phyloP scores from a whole-genome alignment of 768 basidiomycete genomes.

The Panaeolus papilionaceus region DNA sequence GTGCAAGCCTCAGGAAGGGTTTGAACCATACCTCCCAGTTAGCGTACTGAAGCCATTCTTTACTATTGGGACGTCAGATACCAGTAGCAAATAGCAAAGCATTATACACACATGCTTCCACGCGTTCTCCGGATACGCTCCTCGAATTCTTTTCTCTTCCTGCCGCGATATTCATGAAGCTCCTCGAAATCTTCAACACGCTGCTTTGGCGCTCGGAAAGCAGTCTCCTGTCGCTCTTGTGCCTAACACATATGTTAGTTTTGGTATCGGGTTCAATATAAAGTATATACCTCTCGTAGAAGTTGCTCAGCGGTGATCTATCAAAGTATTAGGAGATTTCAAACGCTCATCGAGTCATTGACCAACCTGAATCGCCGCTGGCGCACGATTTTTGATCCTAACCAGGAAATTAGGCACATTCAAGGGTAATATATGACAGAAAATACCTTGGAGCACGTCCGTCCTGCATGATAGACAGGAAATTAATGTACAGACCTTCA shows the following conservation, averaged over 20 bases:
- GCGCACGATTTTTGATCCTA: constrained; percentile 95
- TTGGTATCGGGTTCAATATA: background rate
- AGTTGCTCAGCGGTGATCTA: constrained; percentile 99
- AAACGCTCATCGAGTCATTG: background rate
- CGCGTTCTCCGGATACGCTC: constrained; percentile 83
- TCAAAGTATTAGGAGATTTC: constrained; percentile 17
- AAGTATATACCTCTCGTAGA: constrained; percentile 75
- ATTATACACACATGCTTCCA: constrained; percentile 71
- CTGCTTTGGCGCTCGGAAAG: constrained; percentile 92
- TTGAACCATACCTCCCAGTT: constrained; percentile 73
- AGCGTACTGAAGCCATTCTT: constrained; percentile 88
- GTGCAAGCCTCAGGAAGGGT: background rate
- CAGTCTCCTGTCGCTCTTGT: constrained; percentile 95
- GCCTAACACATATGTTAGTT: constrained; percentile 57
- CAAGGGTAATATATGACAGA: background rate
- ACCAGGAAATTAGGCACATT: constrained; percentile 18
- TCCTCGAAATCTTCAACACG: constrained; percentile 95
- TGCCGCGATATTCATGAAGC: constrained; percentile 82
- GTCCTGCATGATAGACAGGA: constrained; percentile 43
- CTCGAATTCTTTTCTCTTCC: constrained; percentile 88
- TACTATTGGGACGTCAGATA: constrained; percentile 45
- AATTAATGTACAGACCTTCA: constrained; percentile 4
- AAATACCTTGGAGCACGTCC: constrained; percentile 77
- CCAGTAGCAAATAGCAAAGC: background rate
- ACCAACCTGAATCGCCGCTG: constrained; percentile 88